phyloP scores from a whole-genome alignment of 768 basidiomycete species.

The Tulasnella sp. region DNA sequence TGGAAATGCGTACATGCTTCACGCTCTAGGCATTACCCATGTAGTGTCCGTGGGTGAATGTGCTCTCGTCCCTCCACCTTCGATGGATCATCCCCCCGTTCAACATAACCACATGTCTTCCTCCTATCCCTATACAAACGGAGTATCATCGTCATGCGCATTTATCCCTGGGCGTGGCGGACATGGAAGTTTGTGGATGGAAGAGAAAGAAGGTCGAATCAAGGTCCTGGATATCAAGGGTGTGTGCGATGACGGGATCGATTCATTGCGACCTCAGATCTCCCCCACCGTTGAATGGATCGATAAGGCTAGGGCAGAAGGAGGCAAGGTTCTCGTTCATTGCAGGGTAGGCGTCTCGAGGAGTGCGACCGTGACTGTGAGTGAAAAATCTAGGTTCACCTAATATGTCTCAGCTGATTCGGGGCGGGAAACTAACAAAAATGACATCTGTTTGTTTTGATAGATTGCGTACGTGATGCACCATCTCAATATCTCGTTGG shows the following conservation, averaged over 20 bases:
- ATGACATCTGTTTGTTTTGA: not conserved
- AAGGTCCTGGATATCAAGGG: slow-evolving; percentile 85
- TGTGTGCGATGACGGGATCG: slow-evolving; percentile 92
- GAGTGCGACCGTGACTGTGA: slow-evolving; percentile 80
- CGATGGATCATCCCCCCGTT: slow-evolving; percentile 6
- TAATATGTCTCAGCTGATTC: not conserved
- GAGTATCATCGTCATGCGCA: slow-evolving; percentile 13
- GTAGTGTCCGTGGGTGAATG: slow-evolving; percentile 96
- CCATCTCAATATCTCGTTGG: slow-evolving; percentile 67
- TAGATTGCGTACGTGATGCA: slow-evolving; percentile 98
- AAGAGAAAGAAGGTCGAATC: slow-evolving; percentile 79
- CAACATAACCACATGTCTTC: slow-evolving; percentile 3
- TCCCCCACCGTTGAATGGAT: slow-evolving; percentile 89
- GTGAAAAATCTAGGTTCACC: slow-evolving; percentile 23
- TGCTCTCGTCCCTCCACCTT: slow-evolving; percentile 61
- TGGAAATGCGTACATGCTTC: slow-evolving; percentile 87
- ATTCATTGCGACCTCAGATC: slow-evolving; percentile 80
- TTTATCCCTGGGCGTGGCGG: slow-evolving; percentile 15
- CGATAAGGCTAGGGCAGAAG: slow-evolving; percentile 63
- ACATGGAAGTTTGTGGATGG: slow-evolving; percentile 64
- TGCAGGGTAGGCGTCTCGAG: slow-evolving; percentile 98
- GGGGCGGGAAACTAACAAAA: not conserved
- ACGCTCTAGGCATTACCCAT: slow-evolving; percentile 90
- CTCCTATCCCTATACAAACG: not conserved
- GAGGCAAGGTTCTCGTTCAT: slow-evolving; percentile 88